Evolutionary conservation across 192 early-diverging fungal species (phyloP).

Genomic region (Coemansia nantahalensis): DNA sequence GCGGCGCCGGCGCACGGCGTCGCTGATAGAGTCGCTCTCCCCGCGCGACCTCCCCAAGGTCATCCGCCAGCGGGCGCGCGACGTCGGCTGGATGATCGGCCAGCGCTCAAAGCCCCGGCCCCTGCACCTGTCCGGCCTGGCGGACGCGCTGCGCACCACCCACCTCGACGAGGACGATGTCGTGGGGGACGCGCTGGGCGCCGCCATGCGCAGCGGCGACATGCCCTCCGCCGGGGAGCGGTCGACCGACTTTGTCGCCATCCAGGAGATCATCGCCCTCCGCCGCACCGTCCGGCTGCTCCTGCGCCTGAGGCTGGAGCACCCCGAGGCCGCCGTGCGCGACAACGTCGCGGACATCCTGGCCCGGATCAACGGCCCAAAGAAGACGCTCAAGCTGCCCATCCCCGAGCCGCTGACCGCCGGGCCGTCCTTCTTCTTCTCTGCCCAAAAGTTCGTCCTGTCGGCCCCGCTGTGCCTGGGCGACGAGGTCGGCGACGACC

Average conservation of each 20-base stretch:
- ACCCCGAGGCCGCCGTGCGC: slow-evolving; percentile 29
- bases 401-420: slow-evolving; percentile 20
- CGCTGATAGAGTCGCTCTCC: slow-evolving; percentile 11
- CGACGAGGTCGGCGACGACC: not conserved
- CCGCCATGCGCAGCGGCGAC: slow-evolving; percentile 10
- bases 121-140: slow-evolving; percentile 19
- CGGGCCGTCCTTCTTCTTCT: slow-evolving; percentile 41
- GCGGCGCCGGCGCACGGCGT: not conserved
- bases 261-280: slow-evolving; percentile 38
- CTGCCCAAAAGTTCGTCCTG: slow-evolving; percentile 25
- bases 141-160: slow-evolving; percentile 31
- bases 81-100: slow-evolving; percentile 38
- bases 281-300: slow-evolving; percentile 29
- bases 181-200: slow-evolving; percentile 20
- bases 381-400: slow-evolving; percentile 36
- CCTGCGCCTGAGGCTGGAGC: slow-evolving; percentile 36
- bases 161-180: slow-evolving; percentile 40
- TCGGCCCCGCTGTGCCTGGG: slow-evolving; percentile 6
- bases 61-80: slow-evolving; percentile 38
- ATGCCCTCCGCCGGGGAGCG: slow-evolving; percentile 14
- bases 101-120: slow-evolving; percentile 19
- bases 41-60: slow-evolving; percentile 20
- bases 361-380: slow-evolving; percentile 29
- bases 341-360: slow-evolving; percentile 24
- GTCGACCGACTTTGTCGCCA: slow-evolving; percentile 36